Evolutionary conservation across 1,139 yeast species (phyloP), one percentile per base, ranked within the genome.

Genomic region (Geotrichum aggregatum): DNA sequence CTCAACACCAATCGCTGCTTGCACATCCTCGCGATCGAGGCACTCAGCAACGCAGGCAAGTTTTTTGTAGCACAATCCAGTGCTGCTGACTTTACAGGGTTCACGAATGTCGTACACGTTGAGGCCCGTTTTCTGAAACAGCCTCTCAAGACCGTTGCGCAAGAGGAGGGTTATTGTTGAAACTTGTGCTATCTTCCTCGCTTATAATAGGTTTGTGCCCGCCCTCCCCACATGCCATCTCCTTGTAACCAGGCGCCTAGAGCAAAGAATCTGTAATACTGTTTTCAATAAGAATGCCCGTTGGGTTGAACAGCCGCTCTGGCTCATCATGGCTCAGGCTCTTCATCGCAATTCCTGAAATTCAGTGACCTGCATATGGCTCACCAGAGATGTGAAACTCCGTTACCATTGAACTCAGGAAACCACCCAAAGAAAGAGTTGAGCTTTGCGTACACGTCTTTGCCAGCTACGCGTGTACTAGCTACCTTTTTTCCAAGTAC

Each of bases 371-470:
- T 36, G 88, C 95, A 63, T 87, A 87, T 10, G 92, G 84, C 69
- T 87, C 95, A 54, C 95, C 95, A 51, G 95, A 82, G 66, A 87
- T 83, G 67, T 87, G 95, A 78, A 87, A 86, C 42, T n/a, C 76
- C 76, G 50, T 58, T 63, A 58, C 77, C 76, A n/a, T 67, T 60
- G 64, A 80, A 83, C 58, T 83, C 75, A 13, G 87, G 84, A 73
- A 85, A 84, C 62, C 83, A 82, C 62, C 82, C 79, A 71, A 83
- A 87, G 70, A 87, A 85, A 58, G 87, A 75, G 64, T 83, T 86
- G 65, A 87, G 74, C 65, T 87, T 86, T 5, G 84, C 80, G 65
- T 75, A 85, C n/a, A 85, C 91, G 61, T 87, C 95, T 64, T 78
- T 76, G 31, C 87, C 91, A 35, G 92, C 92, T 53, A 87, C 76